Base-by-base conservation (phyloP, 352 stramenopile species). In the Pythium brassicae region DNA sequence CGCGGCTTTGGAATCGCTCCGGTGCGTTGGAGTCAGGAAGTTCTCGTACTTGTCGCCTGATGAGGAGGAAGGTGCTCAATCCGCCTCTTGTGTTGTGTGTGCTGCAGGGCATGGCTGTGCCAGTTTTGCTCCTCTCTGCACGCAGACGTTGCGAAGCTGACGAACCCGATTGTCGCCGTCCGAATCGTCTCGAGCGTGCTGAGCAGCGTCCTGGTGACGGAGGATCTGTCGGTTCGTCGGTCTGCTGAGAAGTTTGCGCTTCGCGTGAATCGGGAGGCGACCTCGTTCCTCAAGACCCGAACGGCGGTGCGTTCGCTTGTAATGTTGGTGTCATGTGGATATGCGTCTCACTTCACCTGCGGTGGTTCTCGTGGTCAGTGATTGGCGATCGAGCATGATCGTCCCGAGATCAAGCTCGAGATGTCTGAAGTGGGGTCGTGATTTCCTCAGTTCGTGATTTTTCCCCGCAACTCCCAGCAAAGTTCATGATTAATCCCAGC, bases 211-310 rank as follows among this genome's bases (percentile, higher is more conserved):
- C 15, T 65, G 26, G 37, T 46, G 17, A 57, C 53, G 3, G 59
- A 65, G 3, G 59, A 65, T 47, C 46, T 60, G 14, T 59, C 52
- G 8, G 37, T 65, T 1, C 59, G 53, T 19, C 47, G 59, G 45
- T 52, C 35, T 4, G 59, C 59, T 0, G 59, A 53, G 12, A 17
- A 39, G 7, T 53, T 59, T 42, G 39, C 52, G 20, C 42, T 3
- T 11, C 59, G 59, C 34, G 47, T 61, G 23, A 55, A 32, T 17
- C 37, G 53, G 23, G 59, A 59, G 25, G 46, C 39, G 45, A 57
- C 47, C 10, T 40, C 52, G 20, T 52, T 60, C 15, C 17, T 65
- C 35, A 65, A 60, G 39, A 27, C 15, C n/a, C 44, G 45, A 39
- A 47, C 32, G 23, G 59, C 45, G 19, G 37, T 49, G 23, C 37